Base-by-base conservation (phyloP, 306 rosid species). In the Ziziphus jujuba region DNA sequence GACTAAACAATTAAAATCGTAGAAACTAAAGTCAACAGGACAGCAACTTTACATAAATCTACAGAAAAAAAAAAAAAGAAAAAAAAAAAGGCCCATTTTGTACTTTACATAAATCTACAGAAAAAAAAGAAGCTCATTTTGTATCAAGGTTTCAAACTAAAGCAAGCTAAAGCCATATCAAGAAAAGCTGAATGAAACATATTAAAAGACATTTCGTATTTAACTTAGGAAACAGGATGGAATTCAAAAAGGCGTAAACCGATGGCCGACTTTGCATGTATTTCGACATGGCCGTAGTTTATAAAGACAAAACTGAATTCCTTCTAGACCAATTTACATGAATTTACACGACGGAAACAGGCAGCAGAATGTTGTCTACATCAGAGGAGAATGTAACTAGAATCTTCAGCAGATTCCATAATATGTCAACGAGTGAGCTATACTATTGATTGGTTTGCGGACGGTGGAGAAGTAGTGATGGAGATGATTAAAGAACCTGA, bases 401-500 rank as follows among this genome's bases (percentile, higher is more conserved):
- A 36, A 59, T 20, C 25, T 34, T 34, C 11, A 34, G 7, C 49
- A 7, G 65, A 35, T 19, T 7, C 43, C 22, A 16, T 5, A 59
- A 45, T 1, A 17, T 35, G 49, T 36, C 7, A 20, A 45, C 4
- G 52, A 61, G 28, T 45, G 67, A 44, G 67, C 9, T 14, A 16
- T 50, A 17, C 12, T 40, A 40, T 40, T 40, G 45, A 40, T 40
- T 40, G 14, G 17, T 45, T 45, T 9, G 36, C 6, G 14, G 53
- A 44, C 16, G 47, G 40, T 15, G 38, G 23, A 62, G 19, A 28
- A 34, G 9, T 48, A 34, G 9, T 21, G 17, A 45, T 25, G 56
- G 40, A 19, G 56, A 40, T 23, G 55, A 34, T 75, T 50, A 61
- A 22, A 55, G 43, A 53, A 61, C 65, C 34, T 67, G 51, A 56